Base-by-base conservation (phyloP, 495 filamentous ascomycete species). In the Geoglossum glabrum region DNA sequence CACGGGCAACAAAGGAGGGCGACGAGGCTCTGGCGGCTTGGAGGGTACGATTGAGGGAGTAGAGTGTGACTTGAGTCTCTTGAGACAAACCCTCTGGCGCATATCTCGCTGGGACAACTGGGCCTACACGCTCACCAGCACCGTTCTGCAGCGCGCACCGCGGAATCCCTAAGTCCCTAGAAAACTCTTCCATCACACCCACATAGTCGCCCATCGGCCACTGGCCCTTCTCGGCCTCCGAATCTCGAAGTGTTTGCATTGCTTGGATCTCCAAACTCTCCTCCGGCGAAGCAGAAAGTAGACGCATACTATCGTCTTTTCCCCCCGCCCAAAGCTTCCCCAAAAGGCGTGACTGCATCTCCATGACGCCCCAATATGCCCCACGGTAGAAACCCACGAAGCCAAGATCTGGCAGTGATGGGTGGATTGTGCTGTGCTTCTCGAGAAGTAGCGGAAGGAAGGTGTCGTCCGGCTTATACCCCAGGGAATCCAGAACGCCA, bases 371-470 rank as follows among this genome's bases (percentile, higher is more conserved):
- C 84, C 87, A 95, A 67, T 85, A 94, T 0, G 88, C 86, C 0
- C 85, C 84, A 36, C 86, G 78, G 66, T 94, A 90, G 67, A 90
- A 84, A 4, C 89, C 89, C 0, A 93, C 80, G 59, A 94, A 94
- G 0, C 84, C 85, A 0, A 90, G 68, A 23, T 78, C 76, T 0
- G 80, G 77, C 0, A 89, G 64, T 3, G 68, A 67, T 0, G 74
- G 72, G 61, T 83, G 80, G 34, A 81, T 71, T 4, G 78, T 83
- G 19, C 75, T 74, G 59, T 81, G 80, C 50, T 83, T 78, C 47
- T 83, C 81, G 3, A 94, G 71, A 0, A 86, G 74, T 2, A 88
- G 65, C 0, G 87, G 86, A 10, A 86, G 72, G 60, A 81, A 79
- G 11, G 74, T 64, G 56, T 83, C 74, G 0, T 63, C 58, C 0